phyloP scores from a whole-genome alignment of 2,329 filamentous ascomycete species.

The Neofusicoccum sp. region DNA sequence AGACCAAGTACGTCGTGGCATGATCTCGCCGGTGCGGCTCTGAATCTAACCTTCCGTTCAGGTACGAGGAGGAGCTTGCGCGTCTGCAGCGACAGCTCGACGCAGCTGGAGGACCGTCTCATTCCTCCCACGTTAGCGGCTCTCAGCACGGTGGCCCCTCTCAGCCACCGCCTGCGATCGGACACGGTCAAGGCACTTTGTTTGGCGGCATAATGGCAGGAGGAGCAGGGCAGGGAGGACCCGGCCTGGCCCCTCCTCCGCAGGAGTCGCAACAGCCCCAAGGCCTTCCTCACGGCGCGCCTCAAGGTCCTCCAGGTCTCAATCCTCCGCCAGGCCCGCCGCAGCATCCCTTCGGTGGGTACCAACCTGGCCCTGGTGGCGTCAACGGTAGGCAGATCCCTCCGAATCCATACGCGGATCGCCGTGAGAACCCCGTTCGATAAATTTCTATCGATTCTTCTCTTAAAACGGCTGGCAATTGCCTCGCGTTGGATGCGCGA shows the following conservation, averaged over 20 bases:
- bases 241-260: slow-evolving; percentile 71
- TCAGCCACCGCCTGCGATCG: slow-evolving; percentile 81
- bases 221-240: slow-evolving; percentile 74
- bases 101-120: slow-evolving; percentile 61
- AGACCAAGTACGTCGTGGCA: slow-evolving; percentile 71
- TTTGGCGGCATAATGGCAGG: slow-evolving; percentile 97
- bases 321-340: slow-evolving; percentile 56
- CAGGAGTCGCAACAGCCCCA: slow-evolving; percentile 61
- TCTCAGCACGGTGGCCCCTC: slow-evolving; percentile 76
- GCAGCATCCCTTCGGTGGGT: slow-evolving; percentile 70
- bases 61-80: slow-evolving; percentile 89
- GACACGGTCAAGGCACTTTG: slow-evolving; percentile 82
- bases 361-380: slow-evolving; percentile 61
- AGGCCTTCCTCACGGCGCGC: slow-evolving; percentile 65
- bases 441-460: slow-evolving; percentile 1
- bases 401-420: slow-evolving; percentile 10
- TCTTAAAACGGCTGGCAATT: slow-evolving; percentile 14
- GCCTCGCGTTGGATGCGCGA: slow-evolving; percentile 3
- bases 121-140: slow-evolving; percentile 65
- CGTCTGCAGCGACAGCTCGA: slow-evolving; percentile 86
- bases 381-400: slow-evolving; percentile 56
- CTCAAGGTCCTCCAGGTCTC: slow-evolving; percentile 70
- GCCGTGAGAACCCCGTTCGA: slow-evolving; percentile 16
- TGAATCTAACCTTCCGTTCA: slow-evolving; percentile 38
- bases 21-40: neutral